A percentile compares a stretch with the other conserved stretches of the same genome.
phyloP scores from a whole-genome alignment of 164 flowering plant species.

The Santalum album region DNA sequence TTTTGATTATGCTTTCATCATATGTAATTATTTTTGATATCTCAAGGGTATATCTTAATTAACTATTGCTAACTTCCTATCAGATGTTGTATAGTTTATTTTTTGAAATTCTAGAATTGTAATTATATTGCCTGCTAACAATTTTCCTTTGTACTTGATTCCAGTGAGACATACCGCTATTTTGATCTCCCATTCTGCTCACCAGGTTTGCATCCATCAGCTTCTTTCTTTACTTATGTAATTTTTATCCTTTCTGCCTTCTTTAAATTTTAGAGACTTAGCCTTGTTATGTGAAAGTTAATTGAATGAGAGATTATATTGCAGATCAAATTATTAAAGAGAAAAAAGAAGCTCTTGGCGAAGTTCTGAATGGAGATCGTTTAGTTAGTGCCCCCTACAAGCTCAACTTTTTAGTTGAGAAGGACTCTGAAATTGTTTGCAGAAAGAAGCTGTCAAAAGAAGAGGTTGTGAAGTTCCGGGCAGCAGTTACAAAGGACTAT shows the following conservation, averaged over 20 bases:
- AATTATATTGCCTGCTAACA: no score
- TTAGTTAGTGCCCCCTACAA: constrained; percentile 24
- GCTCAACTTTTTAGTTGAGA: constrained; percentile 8
- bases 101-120: no score
- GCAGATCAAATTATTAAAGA: constrained; percentile 21
- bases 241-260: neutral
- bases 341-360: constrained; percentile 35
- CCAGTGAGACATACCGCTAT: neutral
- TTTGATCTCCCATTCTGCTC: neutral
- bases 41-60: no score
- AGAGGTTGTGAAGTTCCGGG: constrained; percentile 14
- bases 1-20: no score
- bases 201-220: neutral
- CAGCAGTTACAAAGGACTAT: constrained; percentile 14
- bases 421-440: constrained; percentile 12
- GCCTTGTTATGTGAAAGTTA: neutral
- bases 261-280: neutral
- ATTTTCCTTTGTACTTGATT: neutral
- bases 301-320: neutral
- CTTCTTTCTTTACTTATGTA: neutral
- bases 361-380: constrained; percentile 33
- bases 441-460: constrained; percentile 10
- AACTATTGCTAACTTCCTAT: no score
- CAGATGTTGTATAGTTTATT: no score
- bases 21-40: no score